Conservation (phyloP, 2,329 filamentous ascomycete species). For the Tolypocladium ophioglossoides region DNA sequence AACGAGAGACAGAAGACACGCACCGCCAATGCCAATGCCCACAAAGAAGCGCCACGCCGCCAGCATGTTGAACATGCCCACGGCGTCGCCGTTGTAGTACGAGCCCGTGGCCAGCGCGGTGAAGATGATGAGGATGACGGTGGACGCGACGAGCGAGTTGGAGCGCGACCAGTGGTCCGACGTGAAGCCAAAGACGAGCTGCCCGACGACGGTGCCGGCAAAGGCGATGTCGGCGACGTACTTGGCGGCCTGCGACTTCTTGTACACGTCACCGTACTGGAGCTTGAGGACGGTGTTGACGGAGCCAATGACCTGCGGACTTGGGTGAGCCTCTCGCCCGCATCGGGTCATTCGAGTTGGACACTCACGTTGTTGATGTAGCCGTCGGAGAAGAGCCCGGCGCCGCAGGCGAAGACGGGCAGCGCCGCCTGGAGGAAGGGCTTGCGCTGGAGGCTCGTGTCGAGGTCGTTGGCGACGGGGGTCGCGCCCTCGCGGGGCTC, state of each 20-base stretch:
- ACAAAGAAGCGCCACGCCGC: slow-evolving; percentile 79
- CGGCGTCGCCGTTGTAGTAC: slow-evolving; percentile 58
- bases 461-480: slow-evolving; percentile 2
- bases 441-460: slow-evolving; percentile 6
- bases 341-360: background rate
- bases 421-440: slow-evolving; percentile 16
- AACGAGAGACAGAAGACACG: slow-evolving; percentile 5
- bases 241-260: slow-evolving; percentile 54
- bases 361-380: slow-evolving; percentile 71
- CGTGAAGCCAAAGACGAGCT: slow-evolving; percentile 70
- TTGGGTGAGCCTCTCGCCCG: background rate
- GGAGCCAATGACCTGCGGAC: slow-evolving; percentile 67
- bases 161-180: slow-evolving; percentile 79
- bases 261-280: slow-evolving; percentile 63
- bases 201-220: slow-evolving; percentile 74
- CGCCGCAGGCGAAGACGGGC: slow-evolving; percentile 80
- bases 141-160: slow-evolving; percentile 71
- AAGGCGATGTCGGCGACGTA: slow-evolving; percentile 79
- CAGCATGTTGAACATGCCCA: slow-evolving; percentile 64
- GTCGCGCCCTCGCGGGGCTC: background rate
- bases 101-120: slow-evolving; percentile 68
- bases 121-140: slow-evolving; percentile 75
- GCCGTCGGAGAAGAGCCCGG: slow-evolving; percentile 83
- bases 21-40: slow-evolving; percentile 66
- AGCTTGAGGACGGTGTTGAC: slow-evolving; percentile 65